A percentile compares a stretch with the other conserved stretches of the same genome.
Evolutionary conservation across 192 early-diverging fungal species (phyloP).

Genomic region (Radiomyces spectabilis): DNA sequence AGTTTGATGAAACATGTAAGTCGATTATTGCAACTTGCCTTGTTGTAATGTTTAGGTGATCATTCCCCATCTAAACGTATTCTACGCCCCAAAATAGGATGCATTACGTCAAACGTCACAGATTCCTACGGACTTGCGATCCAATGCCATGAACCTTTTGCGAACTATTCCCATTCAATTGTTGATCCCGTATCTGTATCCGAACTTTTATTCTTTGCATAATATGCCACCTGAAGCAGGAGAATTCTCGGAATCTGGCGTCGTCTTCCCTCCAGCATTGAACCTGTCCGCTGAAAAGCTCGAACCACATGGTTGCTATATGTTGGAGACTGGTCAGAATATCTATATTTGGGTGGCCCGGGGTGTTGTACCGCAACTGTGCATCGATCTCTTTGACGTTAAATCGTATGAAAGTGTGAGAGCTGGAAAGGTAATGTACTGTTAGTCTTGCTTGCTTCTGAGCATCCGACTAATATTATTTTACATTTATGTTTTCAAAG

Average conservation of each 20-base stretch:
- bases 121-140: slow-evolving; percentile 51
- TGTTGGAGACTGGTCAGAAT: slow-evolving; percentile 63
- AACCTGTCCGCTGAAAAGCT: slow-evolving; percentile 66
- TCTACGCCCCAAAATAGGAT: slow-evolving; percentile 18
- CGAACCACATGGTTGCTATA: slow-evolving; percentile 62
- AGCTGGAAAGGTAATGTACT: slow-evolving; percentile 20
- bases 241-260: slow-evolving; percentile 2
- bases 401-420: slow-evolving; percentile 48
- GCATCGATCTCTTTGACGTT: slow-evolving; percentile 53
- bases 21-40: too few relatives aligned
- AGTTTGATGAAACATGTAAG: slow-evolving; percentile 56
- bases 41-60: too few relatives aligned
- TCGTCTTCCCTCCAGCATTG: slow-evolving; percentile 54
- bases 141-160: slow-evolving; percentile 50
- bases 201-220: slow-evolving; percentile 68
- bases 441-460: neutral
- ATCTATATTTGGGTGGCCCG: slow-evolving; percentile 72
- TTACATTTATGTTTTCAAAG: neutral
- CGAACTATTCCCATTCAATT: slow-evolving; percentile 59
- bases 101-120: slow-evolving; percentile 31
- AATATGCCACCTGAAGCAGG: slow-evolving; percentile 49
- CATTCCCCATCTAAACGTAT: too few relatives aligned
- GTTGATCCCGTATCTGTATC: slow-evolving; percentile 42
- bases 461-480: neutral
- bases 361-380: slow-evolving; percentile 46